These are phyloP conservation scores for Magnolia sinica DNA, from an alignment of 164 flowering plant species.

Conservation along the genomic window DNA sequence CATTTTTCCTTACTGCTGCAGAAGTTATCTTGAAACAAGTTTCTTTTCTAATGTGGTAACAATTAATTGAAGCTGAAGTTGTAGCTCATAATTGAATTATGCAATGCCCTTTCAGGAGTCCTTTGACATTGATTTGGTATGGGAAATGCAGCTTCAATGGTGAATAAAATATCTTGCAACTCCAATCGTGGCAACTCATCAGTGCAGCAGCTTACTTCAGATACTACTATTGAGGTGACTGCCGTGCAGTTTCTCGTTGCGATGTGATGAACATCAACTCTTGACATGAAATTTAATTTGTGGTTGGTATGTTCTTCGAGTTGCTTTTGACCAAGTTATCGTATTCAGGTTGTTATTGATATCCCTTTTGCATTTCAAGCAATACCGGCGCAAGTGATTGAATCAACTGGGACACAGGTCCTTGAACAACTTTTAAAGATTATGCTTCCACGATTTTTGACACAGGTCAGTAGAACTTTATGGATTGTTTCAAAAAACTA, in stretches of 20 bases:
- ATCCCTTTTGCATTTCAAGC: slow-evolving; percentile 78
- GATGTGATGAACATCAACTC: neutral
- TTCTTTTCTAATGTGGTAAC: neutral
- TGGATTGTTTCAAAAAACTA: neutral
- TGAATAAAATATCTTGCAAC: slow-evolving; percentile 70
- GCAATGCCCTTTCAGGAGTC: slow-evolving; percentile 57
- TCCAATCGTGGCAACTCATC: slow-evolving; percentile 32
- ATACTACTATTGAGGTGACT: slow-evolving; percentile 75
- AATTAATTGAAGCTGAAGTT: neutral
- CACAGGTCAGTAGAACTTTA: slow-evolving; percentile 51
- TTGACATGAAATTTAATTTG: neutral
- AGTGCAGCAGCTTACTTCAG: slow-evolving; percentile 64
- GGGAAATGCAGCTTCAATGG: slow-evolving; percentile 97
- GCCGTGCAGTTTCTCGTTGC: neutral
- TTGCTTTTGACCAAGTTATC: neutral
- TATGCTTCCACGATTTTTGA: slow-evolving; percentile 92
- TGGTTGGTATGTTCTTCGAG: neutral
- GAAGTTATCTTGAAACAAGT: neutral
- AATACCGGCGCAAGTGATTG: slow-evolving; percentile 65
- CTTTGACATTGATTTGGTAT: slow-evolving; percentile 72
- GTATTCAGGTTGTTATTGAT: slow-evolving; percentile 67
- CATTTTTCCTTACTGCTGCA: neutral
- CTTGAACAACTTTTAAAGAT: slow-evolving; percentile 73
- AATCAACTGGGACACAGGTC: slow-evolving; percentile 79
- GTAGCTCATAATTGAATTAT: slow-evolving; percentile 22